Percentiles rank a stretch among this genome's conserved stretches.
Conservation (phyloP, 495 filamentous ascomycete species). For the Trichoderma orchidacearum region DNA sequence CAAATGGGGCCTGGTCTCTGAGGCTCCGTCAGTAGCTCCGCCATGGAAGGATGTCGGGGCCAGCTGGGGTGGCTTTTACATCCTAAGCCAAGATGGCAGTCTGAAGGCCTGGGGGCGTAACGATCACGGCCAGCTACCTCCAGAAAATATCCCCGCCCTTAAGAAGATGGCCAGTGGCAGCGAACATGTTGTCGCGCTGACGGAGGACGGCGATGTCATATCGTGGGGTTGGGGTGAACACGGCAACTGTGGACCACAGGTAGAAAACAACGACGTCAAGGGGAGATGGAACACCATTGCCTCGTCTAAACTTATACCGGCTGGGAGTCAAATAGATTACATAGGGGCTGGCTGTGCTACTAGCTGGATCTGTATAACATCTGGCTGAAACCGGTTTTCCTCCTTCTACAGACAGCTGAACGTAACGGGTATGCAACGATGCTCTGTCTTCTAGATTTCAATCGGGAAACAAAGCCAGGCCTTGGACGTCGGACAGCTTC, state of each 20-base stretch:
- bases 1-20: slow-evolving; percentile 47
- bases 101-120: slow-evolving; percentile 62
- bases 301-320: slow-evolving; percentile 31
- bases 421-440: slow-evolving; percentile 25
- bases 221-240: slow-evolving; percentile 96
- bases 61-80: slow-evolving; percentile 72
- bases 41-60: slow-evolving; percentile 51
- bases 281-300: slow-evolving; percentile 48
- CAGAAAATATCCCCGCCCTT: slow-evolving; percentile 34
- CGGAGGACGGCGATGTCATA: slow-evolving; percentile 45
- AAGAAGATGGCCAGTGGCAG: slow-evolving; percentile 62
- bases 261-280: slow-evolving; percentile 46
- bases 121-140: slow-evolving; percentile 72
- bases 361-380: slow-evolving; percentile 53
- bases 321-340: slow-evolving; percentile 28
- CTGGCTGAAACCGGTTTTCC: slow-evolving; percentile 4
- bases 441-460: slow-evolving; percentile 9
- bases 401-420: neutral
- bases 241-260: slow-evolving; percentile 76
- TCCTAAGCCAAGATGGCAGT: slow-evolving; percentile 41
- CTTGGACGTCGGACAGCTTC: slow-evolving; percentile 42
- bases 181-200: slow-evolving; percentile 67
- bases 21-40: slow-evolving; percentile 19
- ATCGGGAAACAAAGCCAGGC: slow-evolving; percentile 35
- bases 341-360: slow-evolving; percentile 83